phyloP scores from a whole-genome alignment of 192 early-diverging fungal genomes.

The Linnemannia zychae region DNA sequence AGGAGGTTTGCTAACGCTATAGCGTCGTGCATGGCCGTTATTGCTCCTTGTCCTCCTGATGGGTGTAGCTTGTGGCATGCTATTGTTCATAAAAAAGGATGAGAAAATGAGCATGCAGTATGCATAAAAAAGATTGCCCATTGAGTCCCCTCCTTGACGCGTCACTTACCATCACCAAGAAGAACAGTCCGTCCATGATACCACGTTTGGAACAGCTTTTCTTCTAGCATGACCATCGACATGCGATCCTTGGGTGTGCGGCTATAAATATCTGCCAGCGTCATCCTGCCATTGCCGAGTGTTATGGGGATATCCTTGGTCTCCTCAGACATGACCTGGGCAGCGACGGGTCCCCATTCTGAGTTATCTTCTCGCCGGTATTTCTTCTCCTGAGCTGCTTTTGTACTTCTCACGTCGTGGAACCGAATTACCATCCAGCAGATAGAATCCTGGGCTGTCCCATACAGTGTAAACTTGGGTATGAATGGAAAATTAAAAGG shows the following conservation, averaged over 20 bases:
- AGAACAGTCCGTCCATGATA: constrained; percentile 14
- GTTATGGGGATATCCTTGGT: background rate
- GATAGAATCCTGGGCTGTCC: background rate
- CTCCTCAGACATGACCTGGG: background rate
- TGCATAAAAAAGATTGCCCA: background rate
- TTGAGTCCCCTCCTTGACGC: too few species aligned
- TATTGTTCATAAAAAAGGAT: background rate
- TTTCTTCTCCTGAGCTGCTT: background rate
- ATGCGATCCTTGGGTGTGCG: background rate
- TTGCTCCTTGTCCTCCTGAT: background rate
- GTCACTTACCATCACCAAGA: constrained; percentile 15
- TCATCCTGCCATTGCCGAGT: background rate
- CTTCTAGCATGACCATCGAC: constrained; percentile 4
- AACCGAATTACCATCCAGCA: constrained; percentile 26
- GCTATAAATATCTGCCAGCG: constrained; percentile 4
- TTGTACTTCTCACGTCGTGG: background rate
- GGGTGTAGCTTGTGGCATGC: constrained; percentile 23
- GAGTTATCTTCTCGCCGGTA: background rate
- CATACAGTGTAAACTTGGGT: constrained; percentile 6
- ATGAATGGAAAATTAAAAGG: background rate
- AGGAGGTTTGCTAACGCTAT: too few species aligned
- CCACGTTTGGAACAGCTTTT: constrained; percentile 23
- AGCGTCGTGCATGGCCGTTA: too few species aligned
- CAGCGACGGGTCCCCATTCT: constrained; percentile 18
- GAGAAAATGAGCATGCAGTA: background rate